Conservation (phyloP, 169 alveolate genomes). For the Plasmodium billcollinsi region DNA sequence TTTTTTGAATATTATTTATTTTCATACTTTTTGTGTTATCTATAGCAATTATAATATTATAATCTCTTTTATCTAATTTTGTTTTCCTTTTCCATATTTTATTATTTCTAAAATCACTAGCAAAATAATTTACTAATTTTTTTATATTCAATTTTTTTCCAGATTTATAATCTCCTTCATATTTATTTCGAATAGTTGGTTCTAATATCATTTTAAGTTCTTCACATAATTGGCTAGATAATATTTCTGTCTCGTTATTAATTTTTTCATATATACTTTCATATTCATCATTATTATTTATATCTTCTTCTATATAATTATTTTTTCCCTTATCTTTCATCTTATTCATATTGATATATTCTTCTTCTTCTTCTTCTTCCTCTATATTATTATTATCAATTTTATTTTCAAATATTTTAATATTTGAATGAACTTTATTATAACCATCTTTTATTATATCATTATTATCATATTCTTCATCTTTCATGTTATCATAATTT, state of each 20-base stretch:
- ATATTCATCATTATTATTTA: constrained; percentile 18
- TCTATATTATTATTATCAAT: constrained; percentile 24
- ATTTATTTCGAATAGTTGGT: constrained; percentile 92
- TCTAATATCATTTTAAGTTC: constrained; percentile 93
- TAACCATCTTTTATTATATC: constrained; percentile 12
- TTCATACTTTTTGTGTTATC: constrained; percentile 97
- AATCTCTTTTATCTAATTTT: constrained; percentile 96
- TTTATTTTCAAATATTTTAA: constrained; percentile 24
- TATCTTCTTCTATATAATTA: constrained; percentile 7
- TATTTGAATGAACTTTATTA: constrained; percentile 47
- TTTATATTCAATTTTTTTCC: constrained; percentile 97
- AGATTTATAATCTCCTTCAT: constrained; percentile 97
- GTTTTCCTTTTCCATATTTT: constrained; percentile 99
- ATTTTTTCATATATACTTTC: constrained; percentile 72
- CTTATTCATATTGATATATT: constrained; percentile 6
- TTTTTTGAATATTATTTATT: constrained; percentile 92
- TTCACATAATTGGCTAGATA: constrained; percentile 89
- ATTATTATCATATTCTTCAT: constrained; percentile 34
- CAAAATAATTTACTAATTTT: constrained; percentile 97
- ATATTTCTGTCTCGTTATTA: constrained; percentile 75
- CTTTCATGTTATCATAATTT: constrained; percentile 7
- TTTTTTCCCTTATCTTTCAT: background rate
- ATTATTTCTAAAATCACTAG: constrained; percentile 98
- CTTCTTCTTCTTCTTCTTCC: constrained; percentile 34
- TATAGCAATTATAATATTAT: constrained; percentile 95